Conservation (phyloP, 2,329 filamentous ascomycete species). For the Arthrobotrys entomopaga region DNA sequence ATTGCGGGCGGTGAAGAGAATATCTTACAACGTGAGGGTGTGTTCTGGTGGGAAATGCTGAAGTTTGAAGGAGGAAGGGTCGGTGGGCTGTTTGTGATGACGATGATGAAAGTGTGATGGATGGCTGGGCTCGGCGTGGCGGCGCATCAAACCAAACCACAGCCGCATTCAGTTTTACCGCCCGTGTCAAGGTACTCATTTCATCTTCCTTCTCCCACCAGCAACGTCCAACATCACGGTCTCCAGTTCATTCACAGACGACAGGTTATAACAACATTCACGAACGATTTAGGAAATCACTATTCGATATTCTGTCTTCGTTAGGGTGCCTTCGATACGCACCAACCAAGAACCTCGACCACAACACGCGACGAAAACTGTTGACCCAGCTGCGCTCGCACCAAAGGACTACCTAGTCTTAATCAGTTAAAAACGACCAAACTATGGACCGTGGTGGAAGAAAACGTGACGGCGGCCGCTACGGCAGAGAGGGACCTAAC, state of each 20-base stretch:
- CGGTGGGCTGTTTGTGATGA: not conserved
- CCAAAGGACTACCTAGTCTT: too few species aligned
- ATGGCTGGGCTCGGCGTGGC: constrained; percentile 40
- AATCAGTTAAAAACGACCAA: not conserved
- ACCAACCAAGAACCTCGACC: not conserved
- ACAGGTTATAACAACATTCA: not conserved
- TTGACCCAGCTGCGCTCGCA: too few species aligned
- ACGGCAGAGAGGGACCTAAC: constrained; percentile 15
- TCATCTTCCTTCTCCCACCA: constrained; percentile 3
- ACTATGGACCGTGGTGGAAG: constrained; percentile 43
- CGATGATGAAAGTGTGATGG: constrained; percentile 10
- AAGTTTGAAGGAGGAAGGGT: constrained; percentile 8
- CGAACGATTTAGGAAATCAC: not conserved
- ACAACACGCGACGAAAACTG: not conserved
- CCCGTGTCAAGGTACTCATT: not conserved
- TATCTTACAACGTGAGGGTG: not conserved
- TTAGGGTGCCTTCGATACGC: not conserved
- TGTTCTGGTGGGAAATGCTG: constrained; percentile 2
- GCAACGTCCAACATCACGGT: constrained; percentile 3
- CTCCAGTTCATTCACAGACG: not conserved
- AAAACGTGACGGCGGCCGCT: constrained; percentile 38
- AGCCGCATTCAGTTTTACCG: constrained; percentile 25
- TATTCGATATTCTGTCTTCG: not conserved
- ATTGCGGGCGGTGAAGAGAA: not conserved
- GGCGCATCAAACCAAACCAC: constrained; percentile 27